Evolutionary conservation across 176 grass and related monocot genomes (phyloP).

Genomic region (Saccharum spontaneum): DNA sequence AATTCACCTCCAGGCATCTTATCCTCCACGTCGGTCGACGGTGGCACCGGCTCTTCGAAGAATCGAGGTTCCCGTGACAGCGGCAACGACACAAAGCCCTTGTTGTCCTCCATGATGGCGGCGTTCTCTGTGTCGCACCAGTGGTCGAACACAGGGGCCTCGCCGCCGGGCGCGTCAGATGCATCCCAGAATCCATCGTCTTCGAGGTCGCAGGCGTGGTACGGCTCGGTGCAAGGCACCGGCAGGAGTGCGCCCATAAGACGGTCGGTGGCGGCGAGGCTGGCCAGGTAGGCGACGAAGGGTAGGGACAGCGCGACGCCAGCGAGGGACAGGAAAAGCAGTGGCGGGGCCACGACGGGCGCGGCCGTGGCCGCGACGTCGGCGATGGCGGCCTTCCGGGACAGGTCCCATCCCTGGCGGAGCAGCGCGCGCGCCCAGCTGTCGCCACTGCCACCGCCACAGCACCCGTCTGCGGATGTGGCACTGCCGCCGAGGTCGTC

Average conservation of each 20-base stretch:
- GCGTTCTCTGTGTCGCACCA: neutral
- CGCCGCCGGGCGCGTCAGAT: neutral
- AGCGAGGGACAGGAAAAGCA: constrained; percentile 19
- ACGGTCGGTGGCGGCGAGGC: constrained; percentile 12
- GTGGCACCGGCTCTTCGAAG: neutral
- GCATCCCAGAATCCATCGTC: neutral
- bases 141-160: neutral
- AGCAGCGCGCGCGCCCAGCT: constrained; percentile 25
- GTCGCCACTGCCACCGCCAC: neutral
- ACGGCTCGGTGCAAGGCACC: neutral
- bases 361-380: constrained; percentile 2
- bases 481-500: neutral
- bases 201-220: neutral
- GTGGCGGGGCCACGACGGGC: constrained; percentile 2
- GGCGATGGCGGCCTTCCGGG: constrained; percentile 31
- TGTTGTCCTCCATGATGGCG: neutral
- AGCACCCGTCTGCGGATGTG: neutral
- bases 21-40: neutral
- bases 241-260: constrained; percentile 14
- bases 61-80: neutral
- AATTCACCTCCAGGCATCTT: neutral
- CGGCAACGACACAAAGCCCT: neutral
- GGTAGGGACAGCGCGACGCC: constrained; percentile 23
- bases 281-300: constrained; percentile 20
- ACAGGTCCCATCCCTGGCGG: constrained; percentile 26